These are phyloP conservation scores for Durusdinium trenchii DNA, from an alignment of 73 alveolate genomes.

Conservation along the genomic window DNA sequence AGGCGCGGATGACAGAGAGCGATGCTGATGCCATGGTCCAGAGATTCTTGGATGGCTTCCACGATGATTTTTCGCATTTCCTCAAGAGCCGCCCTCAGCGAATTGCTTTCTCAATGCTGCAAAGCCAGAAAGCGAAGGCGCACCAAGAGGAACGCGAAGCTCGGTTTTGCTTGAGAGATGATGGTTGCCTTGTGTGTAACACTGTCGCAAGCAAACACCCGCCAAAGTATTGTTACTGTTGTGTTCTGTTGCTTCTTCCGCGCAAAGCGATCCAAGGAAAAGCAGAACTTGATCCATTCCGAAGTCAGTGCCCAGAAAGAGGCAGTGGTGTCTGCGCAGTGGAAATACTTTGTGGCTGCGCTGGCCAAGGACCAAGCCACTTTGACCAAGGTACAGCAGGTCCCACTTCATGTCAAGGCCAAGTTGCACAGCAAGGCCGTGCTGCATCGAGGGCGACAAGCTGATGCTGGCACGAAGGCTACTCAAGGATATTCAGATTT, in stretches of 20 bases:
- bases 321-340: not conserved
- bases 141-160: not conserved
- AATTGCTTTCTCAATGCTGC: not conserved
- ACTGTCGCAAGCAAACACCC: too few relatives aligned
- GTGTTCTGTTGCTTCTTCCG: not conserved
- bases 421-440: not conserved
- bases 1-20: not conserved
- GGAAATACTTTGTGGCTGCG: not conserved
- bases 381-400: not conserved
- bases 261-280: not conserved
- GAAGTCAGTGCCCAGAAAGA: not conserved
- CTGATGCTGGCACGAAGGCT: constrained; percentile 7
- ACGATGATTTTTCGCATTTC: not conserved
- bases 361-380: not conserved
- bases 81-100: not conserved
- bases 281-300: not conserved
- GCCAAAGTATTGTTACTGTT: too few relatives aligned
- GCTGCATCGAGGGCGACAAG: not conserved
- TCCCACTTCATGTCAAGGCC: not conserved
- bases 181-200: too few relatives aligned
- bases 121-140: not conserved
- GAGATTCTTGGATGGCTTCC: not conserved
- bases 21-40: not conserved
- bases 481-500: not conserved
- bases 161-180: not conserved